These are phyloP conservation scores for Cyclotella distinguenda DNA, from an alignment of 108 stramenopile genomes.

Conservation along the genomic window DNA sequence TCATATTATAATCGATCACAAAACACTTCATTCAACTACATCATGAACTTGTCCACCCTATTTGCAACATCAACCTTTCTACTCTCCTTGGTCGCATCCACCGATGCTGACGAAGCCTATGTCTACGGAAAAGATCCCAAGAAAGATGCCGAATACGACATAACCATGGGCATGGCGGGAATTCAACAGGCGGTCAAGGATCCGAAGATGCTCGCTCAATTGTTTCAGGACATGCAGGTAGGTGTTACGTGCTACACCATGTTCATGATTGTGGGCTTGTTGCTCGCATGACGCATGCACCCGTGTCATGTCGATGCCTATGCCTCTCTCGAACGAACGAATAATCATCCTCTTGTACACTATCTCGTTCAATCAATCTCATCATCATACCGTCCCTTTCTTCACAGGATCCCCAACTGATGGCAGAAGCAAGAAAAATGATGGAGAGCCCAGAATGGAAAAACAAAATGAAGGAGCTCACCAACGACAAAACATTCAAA, in stretches of 20 bases:
- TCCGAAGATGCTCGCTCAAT: constrained; percentile 83
- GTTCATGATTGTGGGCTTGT: neutral
- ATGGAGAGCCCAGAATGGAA: constrained; percentile 85
- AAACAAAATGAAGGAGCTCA: constrained; percentile 83
- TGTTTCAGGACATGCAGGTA: constrained; percentile 89
- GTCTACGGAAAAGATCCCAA: constrained; percentile 62
- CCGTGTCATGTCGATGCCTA: neutral
- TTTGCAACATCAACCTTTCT: constrained; percentile 44
- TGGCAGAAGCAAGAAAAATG: constrained; percentile 90
- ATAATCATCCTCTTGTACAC: neutral
- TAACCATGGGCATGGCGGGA: constrained; percentile 80
- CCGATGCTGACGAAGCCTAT: constrained; percentile 31
- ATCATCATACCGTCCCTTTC: too few species aligned
- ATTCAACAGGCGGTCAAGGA: constrained; percentile 82
- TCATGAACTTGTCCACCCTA: constrained; percentile 47
- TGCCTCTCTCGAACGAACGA: neutral
- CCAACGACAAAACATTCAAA: constrained; percentile 76
- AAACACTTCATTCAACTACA: constrained; percentile 23
- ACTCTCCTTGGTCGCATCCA: constrained; percentile 33
- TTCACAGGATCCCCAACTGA: constrained; percentile 78
- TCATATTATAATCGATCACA: too few species aligned
- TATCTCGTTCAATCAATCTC: neutral
- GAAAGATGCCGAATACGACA: constrained; percentile 62
- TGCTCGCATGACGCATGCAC: too few species aligned
- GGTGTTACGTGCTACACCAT: too few species aligned